Evolutionary conservation across 1,284 basidiomycete genomes (phyloP), one percentile per base, ranked within the genome.

Genomic region (Erythrobasidium hasegawianum): DNA sequence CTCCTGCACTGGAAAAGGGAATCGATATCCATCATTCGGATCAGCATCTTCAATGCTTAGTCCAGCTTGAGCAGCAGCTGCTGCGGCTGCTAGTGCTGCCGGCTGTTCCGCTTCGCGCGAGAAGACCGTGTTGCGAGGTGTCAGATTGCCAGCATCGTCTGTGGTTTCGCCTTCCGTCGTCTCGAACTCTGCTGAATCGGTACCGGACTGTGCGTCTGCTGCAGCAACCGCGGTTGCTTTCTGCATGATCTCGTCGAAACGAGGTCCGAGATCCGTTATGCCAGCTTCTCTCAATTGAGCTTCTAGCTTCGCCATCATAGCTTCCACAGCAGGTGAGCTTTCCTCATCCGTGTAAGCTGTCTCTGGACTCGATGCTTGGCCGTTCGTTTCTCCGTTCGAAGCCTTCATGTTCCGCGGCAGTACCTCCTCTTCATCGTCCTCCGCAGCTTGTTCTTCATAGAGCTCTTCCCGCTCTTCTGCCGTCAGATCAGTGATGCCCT

Each of bases 1-100:
- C 27, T 65, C 62, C 13, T 57, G 53, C n/a, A 39, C 39, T 18
- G 62, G 62, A 10, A 65, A 39, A n/a, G 55, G 56, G 56, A 65
- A 64, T n/a, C 55, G 54, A 43, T 54, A 29, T 2, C 38, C 56
- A 9, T 61, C 50, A 20, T 38, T 52, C n/a, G 53, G 27, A 33
- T 40, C 61, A 20, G 20, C 50, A 29, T 53, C 43, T 24, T 47
- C 22, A n/a, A 47, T 47, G 43, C n/a, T 18, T n/a, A 47, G 43
- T 5, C 43, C 43, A 18, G 43, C 43, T 47, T 47, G 43, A n/a
- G 43, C n/a, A 14, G 43, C 16, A 14, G 43, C 43, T 8, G 33
- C 33, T 33, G 33, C 33, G 14, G 43, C 43, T n/a, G 43, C 22
- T n/a, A 47, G 4, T 4, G 43, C 43, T 5, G 22, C 43, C 14